phyloP scores from a whole-genome alignment of 2,329 filamentous ascomycete genomes.

The Alternaria gansuensis region DNA sequence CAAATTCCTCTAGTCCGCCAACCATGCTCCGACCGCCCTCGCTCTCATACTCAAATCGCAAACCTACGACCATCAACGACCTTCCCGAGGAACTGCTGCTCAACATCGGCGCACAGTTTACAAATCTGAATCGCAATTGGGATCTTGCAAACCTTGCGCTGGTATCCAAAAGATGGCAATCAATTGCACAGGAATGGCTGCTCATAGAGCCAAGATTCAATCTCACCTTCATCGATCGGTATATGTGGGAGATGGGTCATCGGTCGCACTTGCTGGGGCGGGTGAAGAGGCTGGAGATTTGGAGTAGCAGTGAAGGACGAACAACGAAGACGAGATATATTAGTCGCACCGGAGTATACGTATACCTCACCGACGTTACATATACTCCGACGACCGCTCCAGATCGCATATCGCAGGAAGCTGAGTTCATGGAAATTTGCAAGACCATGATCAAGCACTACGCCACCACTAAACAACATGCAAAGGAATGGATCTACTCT shows the following conservation, averaged over 20 bases:
- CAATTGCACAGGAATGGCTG: conserved; percentile 30
- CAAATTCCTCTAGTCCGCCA: neutral
- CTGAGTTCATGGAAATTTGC: conserved; percentile 9
- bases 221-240: conserved; percentile 26
- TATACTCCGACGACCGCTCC: neutral
- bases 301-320: conserved; percentile 21
- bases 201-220: conserved; percentile 28
- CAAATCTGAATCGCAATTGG: conserved; percentile 17
- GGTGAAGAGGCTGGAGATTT: conserved; percentile 28
- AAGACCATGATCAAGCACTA: conserved; percentile 7
- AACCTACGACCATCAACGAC: conserved; percentile 11
- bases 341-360: neutral
- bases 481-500: conserved; percentile 8
- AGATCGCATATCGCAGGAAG: neutral
- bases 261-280: conserved; percentile 14
- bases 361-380: neutral
- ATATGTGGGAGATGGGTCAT: conserved; percentile 22
- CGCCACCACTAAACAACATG: neutral
- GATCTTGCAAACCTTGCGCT: conserved; percentile 27
- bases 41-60: neutral
- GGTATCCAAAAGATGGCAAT: conserved; percentile 22
- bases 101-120: conserved; percentile 20
- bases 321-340: neutral
- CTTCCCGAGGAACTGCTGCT: conserved; percentile 32
- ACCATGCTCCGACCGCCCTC: neutral